Evolutionary conservation across 2,329 filamentous ascomycete species (phyloP), one percentile per base, ranked within the genome.

Genomic region (Cladosporium colombiae): DNA sequence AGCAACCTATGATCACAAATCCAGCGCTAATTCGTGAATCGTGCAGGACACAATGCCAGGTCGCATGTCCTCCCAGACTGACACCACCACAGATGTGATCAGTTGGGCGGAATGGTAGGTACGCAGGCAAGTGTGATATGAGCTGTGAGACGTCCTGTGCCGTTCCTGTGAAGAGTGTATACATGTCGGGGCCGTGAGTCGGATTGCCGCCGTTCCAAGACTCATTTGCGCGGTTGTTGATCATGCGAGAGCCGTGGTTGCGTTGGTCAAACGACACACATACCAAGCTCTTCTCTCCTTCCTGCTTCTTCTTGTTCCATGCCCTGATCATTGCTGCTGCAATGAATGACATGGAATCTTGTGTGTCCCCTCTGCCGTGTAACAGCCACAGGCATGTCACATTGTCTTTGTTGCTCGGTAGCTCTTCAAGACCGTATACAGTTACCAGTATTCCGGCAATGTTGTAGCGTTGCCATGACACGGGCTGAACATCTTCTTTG

Each of bases 161-260:
- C 0, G 91, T 94, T 62, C 87, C 87, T 70, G 87, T 86, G 67
- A 93, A 89, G 68, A 88, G 86, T 33, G 86, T 88, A 75, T 95
- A 93, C 93, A 99, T 97, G 77, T 99, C 95, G 75, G 92, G 88
- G 0, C 93, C 94, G 80, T 98, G 95, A 7, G 83, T 86, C 8
- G 84, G 81, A 75, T 97, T 97, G 33, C 92, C 93, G 44, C 86
- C 79, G 52, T 86, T 85, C 94, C 93, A 98, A 4, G 89, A 84
- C 71, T 89, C 83, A 76, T 97, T 98, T 29, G 90, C 88, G 21
- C 83, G 71, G 8, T 85, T 80, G 71, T 89, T 84, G 1, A 94
- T 86, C 66, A 88, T 78, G 64, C 95, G 83, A 2, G 86, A 84
- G 29, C 95, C 95, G 78, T 98, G 95, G 77, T 98, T 98, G 55